These are phyloP conservation scores for Lasiosphaeria ovina DNA, from an alignment of 495 filamentous ascomycete genomes.

Conservation along the genomic window DNA sequence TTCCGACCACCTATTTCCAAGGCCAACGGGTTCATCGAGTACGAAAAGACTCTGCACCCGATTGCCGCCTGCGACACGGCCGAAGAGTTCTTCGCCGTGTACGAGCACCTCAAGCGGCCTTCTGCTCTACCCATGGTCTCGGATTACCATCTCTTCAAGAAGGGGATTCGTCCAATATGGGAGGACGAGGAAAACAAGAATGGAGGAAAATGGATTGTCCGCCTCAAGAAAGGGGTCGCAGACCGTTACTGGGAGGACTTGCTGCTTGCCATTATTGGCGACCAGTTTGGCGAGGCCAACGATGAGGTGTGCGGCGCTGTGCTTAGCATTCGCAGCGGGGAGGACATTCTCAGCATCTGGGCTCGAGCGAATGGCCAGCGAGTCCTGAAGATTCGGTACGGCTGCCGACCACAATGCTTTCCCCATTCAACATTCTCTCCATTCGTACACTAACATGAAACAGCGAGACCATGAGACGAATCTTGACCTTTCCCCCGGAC, in stretches of 20 bases:
- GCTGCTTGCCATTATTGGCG: conserved; percentile 83
- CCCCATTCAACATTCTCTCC: conserved; percentile 10
- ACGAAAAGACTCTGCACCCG: conserved; percentile 91
- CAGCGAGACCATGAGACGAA: conserved; percentile 90
- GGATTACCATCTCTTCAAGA: conserved; percentile 97
- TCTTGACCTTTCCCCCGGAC: conserved; percentile 78
- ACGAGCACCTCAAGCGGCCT: conserved; percentile 85
- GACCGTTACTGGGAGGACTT: conserved; percentile 99
- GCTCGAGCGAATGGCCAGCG: conserved; percentile 85
- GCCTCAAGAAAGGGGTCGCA: conserved; percentile 92
- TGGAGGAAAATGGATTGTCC: conserved; percentile 95
- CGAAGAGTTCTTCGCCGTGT: conserved; percentile 92
- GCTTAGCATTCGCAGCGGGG: conserved; percentile 87
- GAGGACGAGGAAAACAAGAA: conserved; percentile 96
- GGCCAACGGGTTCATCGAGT: conserved; percentile 83
- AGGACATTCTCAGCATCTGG: conserved; percentile 98
- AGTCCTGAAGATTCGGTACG: conserved; percentile 93
- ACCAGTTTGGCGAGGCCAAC: conserved; percentile 89
- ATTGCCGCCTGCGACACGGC: conserved; percentile 77
- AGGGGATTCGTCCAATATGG: conserved; percentile 95
- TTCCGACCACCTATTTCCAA: conserved; percentile 93
- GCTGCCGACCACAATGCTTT: neutral
- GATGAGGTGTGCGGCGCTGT: conserved; percentile 96
- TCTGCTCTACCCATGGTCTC: conserved; percentile 86
- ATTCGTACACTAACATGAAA: neutral